phyloP scores from a whole-genome alignment of 306 rosid genomes.

The Casuarina cunninghamiana region DNA sequence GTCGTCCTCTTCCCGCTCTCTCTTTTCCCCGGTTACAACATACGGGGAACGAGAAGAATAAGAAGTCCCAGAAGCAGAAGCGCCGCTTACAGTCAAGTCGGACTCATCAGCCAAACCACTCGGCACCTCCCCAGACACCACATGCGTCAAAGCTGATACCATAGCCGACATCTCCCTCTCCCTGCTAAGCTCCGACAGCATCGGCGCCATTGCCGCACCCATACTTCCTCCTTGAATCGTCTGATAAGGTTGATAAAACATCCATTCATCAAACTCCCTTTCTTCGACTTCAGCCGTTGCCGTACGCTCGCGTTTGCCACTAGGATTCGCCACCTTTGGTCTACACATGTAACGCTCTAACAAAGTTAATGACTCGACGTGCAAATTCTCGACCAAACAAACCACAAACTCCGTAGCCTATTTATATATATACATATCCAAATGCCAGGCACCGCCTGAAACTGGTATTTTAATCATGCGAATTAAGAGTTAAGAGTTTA shows the following conservation, averaged over 20 bases:
- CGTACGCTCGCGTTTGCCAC: conserved; percentile 1
- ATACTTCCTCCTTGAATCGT: neutral
- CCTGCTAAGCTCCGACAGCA: conserved; percentile 32
- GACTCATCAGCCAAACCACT: neutral
- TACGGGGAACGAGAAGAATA: conserved; percentile 31
- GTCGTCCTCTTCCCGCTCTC: conserved; percentile 35
- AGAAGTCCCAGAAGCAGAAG: conserved; percentile 21
- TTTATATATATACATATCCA: too few species aligned
- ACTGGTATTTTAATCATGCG: too few species aligned
- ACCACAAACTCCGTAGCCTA: too few species aligned
- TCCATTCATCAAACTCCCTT: neutral
- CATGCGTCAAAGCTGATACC: conserved; percentile 47
- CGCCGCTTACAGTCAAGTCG: neutral
- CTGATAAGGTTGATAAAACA: neutral
- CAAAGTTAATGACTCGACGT: neutral
- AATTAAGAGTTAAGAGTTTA: too few species aligned
- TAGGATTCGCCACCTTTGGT: conserved; percentile 40
- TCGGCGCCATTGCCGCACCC: conserved; percentile 20
- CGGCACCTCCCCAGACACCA: conserved; percentile 32
- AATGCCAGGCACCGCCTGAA: too few species aligned
- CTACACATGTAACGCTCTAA: conserved; percentile 23
- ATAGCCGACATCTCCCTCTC: conserved; percentile 54
- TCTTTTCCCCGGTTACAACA: conserved; percentile 31
- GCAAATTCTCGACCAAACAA: neutral
- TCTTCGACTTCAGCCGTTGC: conserved; percentile 2